Evolutionary conservation across 2,329 filamentous ascomycete genomes (phyloP).

Genomic region (Fusarium sp.): DNA sequence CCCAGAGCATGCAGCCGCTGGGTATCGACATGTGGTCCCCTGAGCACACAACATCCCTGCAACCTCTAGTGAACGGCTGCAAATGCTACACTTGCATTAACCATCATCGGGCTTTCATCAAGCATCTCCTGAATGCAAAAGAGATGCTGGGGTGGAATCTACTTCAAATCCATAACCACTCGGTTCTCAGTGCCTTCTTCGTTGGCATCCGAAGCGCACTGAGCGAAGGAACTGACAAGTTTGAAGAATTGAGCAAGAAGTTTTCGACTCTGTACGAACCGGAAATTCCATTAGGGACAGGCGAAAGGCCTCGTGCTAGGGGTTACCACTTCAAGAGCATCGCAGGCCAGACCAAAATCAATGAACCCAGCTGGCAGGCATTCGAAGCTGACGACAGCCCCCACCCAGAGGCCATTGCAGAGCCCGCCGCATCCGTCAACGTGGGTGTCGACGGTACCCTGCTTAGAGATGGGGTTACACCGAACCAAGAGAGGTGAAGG

Average conservation of each 20-base stretch:
- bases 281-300: slow-evolving; percentile 80
- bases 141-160: slow-evolving; percentile 98
- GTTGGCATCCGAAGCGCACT: slow-evolving; percentile 77
- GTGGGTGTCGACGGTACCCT: slow-evolving; percentile 60
- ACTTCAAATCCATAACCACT: slow-evolving; percentile 92
- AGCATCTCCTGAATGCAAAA: slow-evolving; percentile 89
- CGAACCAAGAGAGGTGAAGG: slow-evolving; percentile 68
- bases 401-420: slow-evolving; percentile 35
- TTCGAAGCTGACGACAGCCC: slow-evolving; percentile 54
- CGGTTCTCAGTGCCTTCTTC: slow-evolving; percentile 82
- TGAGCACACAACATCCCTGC: slow-evolving; percentile 72
- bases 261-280: slow-evolving; percentile 75
- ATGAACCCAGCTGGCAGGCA: slow-evolving; percentile 77
- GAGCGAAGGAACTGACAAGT: slow-evolving; percentile 66
- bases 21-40: slow-evolving; percentile 85
- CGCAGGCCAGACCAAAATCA: slow-evolving; percentile 76
- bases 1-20: slow-evolving; percentile 62
- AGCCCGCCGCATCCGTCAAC: slow-evolving; percentile 38
- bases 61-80: slow-evolving; percentile 76
- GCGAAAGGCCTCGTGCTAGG: slow-evolving; percentile 82
- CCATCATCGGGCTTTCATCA: slow-evolving; percentile 89
- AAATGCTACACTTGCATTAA: slow-evolving; percentile 86
- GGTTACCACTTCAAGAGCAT: slow-evolving; percentile 87
- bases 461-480: slow-evolving; percentile 63
- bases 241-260: slow-evolving; percentile 65